Evolutionary conservation across 2,329 filamentous ascomycete genomes (phyloP).

Genomic region (Chrysoporthe puriensis): DNA sequence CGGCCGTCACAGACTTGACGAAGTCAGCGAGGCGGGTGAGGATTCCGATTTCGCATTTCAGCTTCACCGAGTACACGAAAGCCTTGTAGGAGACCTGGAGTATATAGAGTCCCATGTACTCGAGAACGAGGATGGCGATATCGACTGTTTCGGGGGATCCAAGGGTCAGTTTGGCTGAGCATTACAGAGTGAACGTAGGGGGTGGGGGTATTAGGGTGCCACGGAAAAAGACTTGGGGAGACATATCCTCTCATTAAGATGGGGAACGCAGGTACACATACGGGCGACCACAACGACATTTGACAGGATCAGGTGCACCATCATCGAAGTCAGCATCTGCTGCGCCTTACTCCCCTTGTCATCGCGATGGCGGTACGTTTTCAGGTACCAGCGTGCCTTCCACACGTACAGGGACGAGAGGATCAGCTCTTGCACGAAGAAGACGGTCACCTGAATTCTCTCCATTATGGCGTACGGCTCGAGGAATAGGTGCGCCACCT

Average conservation of each 20-base stretch:
- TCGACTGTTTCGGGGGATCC: slow-evolving; percentile 32
- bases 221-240: not conserved
- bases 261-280: not conserved
- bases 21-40: slow-evolving; percentile 42
- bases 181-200: not conserved
- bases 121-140: slow-evolving; percentile 38
- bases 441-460: slow-evolving; percentile 59
- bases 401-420: slow-evolving; percentile 58
- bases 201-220: not conserved
- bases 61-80: slow-evolving; percentile 42
- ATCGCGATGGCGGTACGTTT: slow-evolving; percentile 40
- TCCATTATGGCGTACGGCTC: slow-evolving; percentile 52
- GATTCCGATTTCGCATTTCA: slow-evolving; percentile 43
- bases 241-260: too few relatives aligned
- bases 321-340: slow-evolving; percentile 43
- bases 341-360: slow-evolving; percentile 37
- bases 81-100: slow-evolving; percentile 42
- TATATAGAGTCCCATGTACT: slow-evolving; percentile 39
- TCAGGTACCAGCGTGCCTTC: slow-evolving; percentile 55
- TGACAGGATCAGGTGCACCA: slow-evolving; percentile 52
- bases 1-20: slow-evolving; percentile 16
- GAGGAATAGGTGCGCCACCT: slow-evolving; percentile 39
- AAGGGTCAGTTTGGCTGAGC: not conserved
- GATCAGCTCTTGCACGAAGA: slow-evolving; percentile 59
- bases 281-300: slow-evolving; percentile 45